Evolutionary conservation across 116 monocot species (phyloP).

Genomic region (Papilionanthe hybrid): DNA sequence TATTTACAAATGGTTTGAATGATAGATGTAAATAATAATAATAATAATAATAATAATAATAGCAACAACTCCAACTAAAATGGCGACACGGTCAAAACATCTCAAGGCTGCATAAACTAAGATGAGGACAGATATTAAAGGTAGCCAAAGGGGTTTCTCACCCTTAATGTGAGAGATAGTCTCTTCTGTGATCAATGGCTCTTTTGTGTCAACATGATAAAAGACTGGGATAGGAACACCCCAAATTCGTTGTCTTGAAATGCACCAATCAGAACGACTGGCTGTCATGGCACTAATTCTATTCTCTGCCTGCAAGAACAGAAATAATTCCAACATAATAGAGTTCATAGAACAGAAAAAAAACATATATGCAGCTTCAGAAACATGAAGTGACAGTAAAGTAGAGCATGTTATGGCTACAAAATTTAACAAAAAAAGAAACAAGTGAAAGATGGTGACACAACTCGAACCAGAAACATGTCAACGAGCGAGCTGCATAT

Average conservation of each 20-base stretch:
- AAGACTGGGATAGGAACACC: slow-evolving; percentile 99
- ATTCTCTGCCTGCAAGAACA: slow-evolving; percentile 60
- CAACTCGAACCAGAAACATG: background rate
- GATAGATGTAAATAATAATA: background rate
- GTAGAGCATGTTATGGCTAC: background rate
- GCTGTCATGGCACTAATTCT: slow-evolving; percentile 90
- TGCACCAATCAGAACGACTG: slow-evolving; percentile 98
- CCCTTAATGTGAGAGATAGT: slow-evolving; percentile 83
- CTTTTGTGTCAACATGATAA: slow-evolving; percentile 77
- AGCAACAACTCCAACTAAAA: background rate
- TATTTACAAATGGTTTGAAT: background rate
- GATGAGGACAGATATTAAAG: background rate
- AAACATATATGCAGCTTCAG: background rate
- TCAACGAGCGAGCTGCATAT: background rate
- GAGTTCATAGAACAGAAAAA: background rate
- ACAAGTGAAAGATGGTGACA: background rate
- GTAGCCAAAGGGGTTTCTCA: slow-evolving; percentile 15
- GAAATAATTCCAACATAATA: background rate
- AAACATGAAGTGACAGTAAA: background rate
- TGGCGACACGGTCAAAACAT: background rate
- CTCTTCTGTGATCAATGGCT: slow-evolving; percentile 86
- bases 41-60: background rate
- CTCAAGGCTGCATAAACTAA: background rate
- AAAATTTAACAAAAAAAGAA: background rate
- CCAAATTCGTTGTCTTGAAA: slow-evolving; percentile 98